Conservation (phyloP, 164 flowering plant species). For the Nelumbo lutea region DNA sequence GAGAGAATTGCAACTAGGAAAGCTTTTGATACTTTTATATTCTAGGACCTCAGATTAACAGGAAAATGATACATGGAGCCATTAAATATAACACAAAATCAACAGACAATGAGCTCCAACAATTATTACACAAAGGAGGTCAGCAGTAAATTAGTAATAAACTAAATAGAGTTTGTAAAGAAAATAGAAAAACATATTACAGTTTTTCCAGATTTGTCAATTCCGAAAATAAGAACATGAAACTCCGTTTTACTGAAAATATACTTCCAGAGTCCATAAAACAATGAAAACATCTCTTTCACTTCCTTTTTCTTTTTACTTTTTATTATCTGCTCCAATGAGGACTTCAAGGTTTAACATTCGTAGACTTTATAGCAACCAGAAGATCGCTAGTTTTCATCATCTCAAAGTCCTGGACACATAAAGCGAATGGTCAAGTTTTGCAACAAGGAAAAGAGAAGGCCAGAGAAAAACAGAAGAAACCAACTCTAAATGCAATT, state of each 20-base stretch:
- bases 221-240: slow-evolving; percentile 94
- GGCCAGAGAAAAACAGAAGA: too few species aligned
- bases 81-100: not conserved
- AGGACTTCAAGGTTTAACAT: slow-evolving; percentile 17
- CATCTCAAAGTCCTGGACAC: slow-evolving; percentile 12
- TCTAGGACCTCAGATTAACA: not conserved
- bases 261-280: slow-evolving; percentile 92
- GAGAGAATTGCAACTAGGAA: not conserved
- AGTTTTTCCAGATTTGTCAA: slow-evolving; percentile 97
- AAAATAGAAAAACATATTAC: slow-evolving; percentile 36
- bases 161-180: not conserved
- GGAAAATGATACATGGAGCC: not conserved
- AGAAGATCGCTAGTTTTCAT: not conserved
- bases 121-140: not conserved
- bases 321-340: slow-evolving; percentile 1
- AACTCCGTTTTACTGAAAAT: slow-evolving; percentile 85
- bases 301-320: slow-evolving; percentile 10
- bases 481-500: too few species aligned
- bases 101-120: not conserved
- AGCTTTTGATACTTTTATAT: not conserved
- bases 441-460: not conserved
- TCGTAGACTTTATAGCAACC: slow-evolving; percentile 2
- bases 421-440: slow-evolving; percentile 1
- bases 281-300: slow-evolving; percentile 75
- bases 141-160: not conserved